Conservation (phyloP, 225 moss, liverwort and hornwort genomes). For the Thuidium tamariscinum region DNA sequence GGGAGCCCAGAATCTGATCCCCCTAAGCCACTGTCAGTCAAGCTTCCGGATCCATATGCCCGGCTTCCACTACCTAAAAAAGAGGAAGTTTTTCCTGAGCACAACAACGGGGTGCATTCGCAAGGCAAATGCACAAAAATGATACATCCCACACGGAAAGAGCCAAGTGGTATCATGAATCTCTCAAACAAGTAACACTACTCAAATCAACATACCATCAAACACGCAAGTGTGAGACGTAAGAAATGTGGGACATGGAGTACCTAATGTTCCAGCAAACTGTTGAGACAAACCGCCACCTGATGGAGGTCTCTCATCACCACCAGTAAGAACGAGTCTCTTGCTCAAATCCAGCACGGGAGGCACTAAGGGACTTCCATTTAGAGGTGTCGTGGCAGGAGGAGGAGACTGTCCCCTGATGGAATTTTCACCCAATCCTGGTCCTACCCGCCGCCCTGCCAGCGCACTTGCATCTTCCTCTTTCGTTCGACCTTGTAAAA, state of each 20-base stretch:
- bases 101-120: background rate
- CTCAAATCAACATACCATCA: background rate
- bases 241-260: background rate
- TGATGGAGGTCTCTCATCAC: slow-evolving; percentile 59
- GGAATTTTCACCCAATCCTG: slow-evolving; percentile 30
- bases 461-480: slow-evolving; percentile 59
- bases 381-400: slow-evolving; percentile 30
- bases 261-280: slow-evolving; percentile 62
- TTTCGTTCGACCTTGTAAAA: slow-evolving; percentile 48
- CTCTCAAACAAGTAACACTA: background rate
- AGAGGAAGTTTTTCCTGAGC: background rate
- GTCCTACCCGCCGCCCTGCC: slow-evolving; percentile 46
- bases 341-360: slow-evolving; percentile 58
- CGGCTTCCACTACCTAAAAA: slow-evolving; percentile 40
- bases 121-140: background rate
- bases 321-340: slow-evolving; percentile 52
- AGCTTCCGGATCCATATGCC: slow-evolving; percentile 60
- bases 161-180: background rate
- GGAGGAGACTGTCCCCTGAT: slow-evolving; percentile 46
- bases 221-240: background rate
- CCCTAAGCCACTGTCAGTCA: slow-evolving; percentile 63
- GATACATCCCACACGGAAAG: background rate
- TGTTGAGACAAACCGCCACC: slow-evolving; percentile 74
- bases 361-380: slow-evolving; percentile 30
- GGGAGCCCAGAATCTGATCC: slow-evolving; percentile 42